Percentiles rank a stretch among this genome's conserved stretches.
These are phyloP conservation scores for Phytophthora citrophthora DNA, from an alignment of 352 stramenopile genomes.

Conservation along the genomic window DNA sequence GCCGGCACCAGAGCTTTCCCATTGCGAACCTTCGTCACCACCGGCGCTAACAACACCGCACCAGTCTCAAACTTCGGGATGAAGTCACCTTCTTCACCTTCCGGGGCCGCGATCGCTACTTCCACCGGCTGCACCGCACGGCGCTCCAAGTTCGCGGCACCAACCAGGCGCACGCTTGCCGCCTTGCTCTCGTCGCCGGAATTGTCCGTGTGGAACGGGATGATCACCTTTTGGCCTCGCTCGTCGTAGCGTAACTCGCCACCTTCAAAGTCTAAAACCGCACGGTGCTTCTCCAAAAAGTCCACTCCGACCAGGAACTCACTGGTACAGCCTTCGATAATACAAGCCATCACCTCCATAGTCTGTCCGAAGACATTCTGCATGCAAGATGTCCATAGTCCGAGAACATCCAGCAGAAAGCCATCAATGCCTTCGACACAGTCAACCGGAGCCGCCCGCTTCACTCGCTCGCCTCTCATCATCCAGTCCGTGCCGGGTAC, in stretches of 20 bases:
- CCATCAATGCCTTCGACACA: neutral
- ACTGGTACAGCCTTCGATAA: neutral
- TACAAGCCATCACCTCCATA: neutral
- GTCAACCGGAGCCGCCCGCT: neutral
- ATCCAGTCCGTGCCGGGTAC: neutral
- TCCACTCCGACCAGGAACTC: neutral
- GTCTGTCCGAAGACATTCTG: neutral
- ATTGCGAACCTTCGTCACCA: neutral
- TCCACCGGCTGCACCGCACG: neutral
- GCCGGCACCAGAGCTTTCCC: neutral
- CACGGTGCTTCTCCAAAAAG: neutral
- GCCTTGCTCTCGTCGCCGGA: neutral
- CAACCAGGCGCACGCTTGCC: neutral
- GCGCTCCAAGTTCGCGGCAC: neutral
- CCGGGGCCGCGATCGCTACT: neutral
- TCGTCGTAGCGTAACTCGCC: neutral
- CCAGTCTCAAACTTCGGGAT: neutral
- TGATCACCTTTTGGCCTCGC: neutral
- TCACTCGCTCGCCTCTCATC: neutral
- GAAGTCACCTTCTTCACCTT: slow-evolving; percentile 1
- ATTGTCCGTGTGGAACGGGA: neutral
- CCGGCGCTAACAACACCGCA: neutral
- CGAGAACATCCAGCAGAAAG: neutral
- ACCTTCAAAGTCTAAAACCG: neutral
- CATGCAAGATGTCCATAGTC: neutral